Conservation (phyloP, 2,329 filamentous ascomycete genomes). For the Pyrenophora seminiperda region DNA sequence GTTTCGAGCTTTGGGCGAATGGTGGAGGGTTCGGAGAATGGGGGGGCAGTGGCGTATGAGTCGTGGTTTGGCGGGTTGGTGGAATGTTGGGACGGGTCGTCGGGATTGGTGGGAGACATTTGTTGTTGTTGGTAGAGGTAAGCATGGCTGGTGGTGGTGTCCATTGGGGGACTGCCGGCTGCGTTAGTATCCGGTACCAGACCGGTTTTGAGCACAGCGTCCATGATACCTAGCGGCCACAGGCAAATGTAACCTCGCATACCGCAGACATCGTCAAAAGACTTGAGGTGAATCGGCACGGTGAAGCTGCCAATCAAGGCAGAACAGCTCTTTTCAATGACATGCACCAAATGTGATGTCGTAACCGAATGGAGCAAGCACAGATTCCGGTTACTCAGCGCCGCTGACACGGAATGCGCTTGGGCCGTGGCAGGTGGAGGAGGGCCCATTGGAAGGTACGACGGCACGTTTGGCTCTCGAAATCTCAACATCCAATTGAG, state of each 20-base stretch:
- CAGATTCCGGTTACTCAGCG: slow-evolving; percentile 23
- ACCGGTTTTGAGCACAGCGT: slow-evolving; percentile 32
- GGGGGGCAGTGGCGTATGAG: slow-evolving; percentile 8
- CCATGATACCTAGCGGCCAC: slow-evolving; percentile 37
- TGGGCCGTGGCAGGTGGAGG: neutral
- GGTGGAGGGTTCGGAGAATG: slow-evolving; percentile 6
- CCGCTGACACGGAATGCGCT: slow-evolving; percentile 2
- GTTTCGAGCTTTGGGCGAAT: neutral
- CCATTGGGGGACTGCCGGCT: slow-evolving; percentile 6
- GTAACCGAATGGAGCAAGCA: slow-evolving; percentile 24
- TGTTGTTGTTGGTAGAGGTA: slow-evolving; percentile 1
- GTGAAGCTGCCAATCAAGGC: slow-evolving; percentile 33
- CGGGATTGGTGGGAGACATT: neutral
- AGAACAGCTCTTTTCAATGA: slow-evolving; percentile 34
- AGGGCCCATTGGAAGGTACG: neutral
- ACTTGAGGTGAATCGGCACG: slow-evolving; percentile 31
- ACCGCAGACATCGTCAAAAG: slow-evolving; percentile 28
- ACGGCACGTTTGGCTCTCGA: slow-evolving; percentile 14
- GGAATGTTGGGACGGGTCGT: slow-evolving; percentile 10
- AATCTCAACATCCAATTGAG: slow-evolving; percentile 40
- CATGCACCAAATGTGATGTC: slow-evolving; percentile 26
- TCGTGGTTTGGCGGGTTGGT: neutral
- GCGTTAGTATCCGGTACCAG: slow-evolving; percentile 30
- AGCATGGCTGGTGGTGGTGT: neutral
- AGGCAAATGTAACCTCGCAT: slow-evolving; percentile 37